These are phyloP conservation scores for Henckelia pumila DNA, from an alignment of 257 asterid species.

Conservation along the genomic window DNA sequence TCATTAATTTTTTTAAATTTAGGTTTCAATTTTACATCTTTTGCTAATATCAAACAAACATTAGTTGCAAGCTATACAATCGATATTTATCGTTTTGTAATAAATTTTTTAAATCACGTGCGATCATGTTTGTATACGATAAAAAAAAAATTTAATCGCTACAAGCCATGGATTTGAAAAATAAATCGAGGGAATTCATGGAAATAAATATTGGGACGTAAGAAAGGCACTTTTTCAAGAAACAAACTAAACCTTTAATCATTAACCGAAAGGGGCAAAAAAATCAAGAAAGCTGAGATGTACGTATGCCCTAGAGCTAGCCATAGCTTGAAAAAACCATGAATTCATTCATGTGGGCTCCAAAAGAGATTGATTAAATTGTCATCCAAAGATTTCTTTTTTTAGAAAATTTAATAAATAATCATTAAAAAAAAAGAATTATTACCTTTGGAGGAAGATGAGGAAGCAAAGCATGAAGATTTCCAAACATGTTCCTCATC, in stretches of 20 bases:
- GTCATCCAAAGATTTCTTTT: background rate
- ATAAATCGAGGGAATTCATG: background rate
- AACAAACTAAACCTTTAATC: slow-evolving; percentile 24
- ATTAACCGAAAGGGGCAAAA: background rate
- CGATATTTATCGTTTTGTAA: background rate
- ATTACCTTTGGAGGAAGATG: slow-evolving; percentile 77
- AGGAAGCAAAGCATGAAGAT: slow-evolving; percentile 80
- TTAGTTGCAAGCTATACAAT: background rate
- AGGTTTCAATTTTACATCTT: background rate
- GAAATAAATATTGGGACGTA: background rate
- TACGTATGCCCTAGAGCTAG: background rate
- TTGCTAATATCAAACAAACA: too few relatives aligned
- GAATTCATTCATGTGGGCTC: background rate
- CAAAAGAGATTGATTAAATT: background rate
- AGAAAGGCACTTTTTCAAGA: slow-evolving; percentile 26
- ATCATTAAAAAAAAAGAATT: background rate
- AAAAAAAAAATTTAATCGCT: too few relatives aligned
- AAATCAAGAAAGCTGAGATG: background rate
- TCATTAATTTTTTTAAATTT: too few relatives aligned
- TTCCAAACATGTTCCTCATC: slow-evolving; percentile 74
- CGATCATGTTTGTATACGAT: background rate
- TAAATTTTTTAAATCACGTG: background rate
- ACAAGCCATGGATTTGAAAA: too few relatives aligned
- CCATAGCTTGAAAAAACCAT: background rate
- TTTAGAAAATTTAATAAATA: background rate